These are phyloP conservation scores for Vitis hybrid DNA, from an alignment of 177 flowering plant species.

Conservation along the genomic window DNA sequence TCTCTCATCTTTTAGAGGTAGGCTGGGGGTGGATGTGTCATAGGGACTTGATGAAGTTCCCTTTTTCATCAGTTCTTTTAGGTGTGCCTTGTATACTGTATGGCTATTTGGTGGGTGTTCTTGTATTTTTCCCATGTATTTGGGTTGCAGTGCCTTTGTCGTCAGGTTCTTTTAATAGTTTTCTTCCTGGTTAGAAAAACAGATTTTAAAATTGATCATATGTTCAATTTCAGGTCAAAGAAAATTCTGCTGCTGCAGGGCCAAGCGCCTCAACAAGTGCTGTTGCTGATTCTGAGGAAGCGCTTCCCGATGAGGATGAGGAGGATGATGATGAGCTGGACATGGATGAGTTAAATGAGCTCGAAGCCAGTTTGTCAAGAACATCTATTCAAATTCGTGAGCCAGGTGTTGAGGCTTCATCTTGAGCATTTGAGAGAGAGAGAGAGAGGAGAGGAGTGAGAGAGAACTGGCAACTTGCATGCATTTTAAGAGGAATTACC, in stretches of 20 bases:
- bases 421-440: slow-evolving; percentile 1
- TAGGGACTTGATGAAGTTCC: too few relatives aligned
- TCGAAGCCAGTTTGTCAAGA: slow-evolving; percentile 80
- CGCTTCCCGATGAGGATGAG: slow-evolving; percentile 31
- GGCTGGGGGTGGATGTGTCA: too few relatives aligned
- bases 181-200: too few relatives aligned
- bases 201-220: not conserved
- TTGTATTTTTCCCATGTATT: too few relatives aligned
- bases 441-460: not conserved
- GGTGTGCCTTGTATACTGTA: too few relatives aligned
- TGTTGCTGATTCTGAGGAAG: slow-evolving; percentile 34
- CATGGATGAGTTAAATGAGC: slow-evolving; percentile 80
- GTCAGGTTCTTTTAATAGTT: not conserved
- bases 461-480: slow-evolving; percentile 1
- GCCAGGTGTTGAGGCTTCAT: slow-evolving; percentile 26
- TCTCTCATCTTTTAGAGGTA: too few relatives aligned
- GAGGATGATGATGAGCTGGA: slow-evolving; percentile 84
- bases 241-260: slow-evolving; percentile 19
- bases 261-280: slow-evolving; percentile 49
- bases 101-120: too few relatives aligned
- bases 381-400: slow-evolving; percentile 71
- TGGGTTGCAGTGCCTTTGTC: too few relatives aligned
- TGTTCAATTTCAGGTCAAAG: slow-evolving; percentile 30
- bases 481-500: not conserved
- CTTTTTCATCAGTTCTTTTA: too few relatives aligned